Conservation (phyloP, 331 rosid genomes). For the Phaseolus coccineus region DNA sequence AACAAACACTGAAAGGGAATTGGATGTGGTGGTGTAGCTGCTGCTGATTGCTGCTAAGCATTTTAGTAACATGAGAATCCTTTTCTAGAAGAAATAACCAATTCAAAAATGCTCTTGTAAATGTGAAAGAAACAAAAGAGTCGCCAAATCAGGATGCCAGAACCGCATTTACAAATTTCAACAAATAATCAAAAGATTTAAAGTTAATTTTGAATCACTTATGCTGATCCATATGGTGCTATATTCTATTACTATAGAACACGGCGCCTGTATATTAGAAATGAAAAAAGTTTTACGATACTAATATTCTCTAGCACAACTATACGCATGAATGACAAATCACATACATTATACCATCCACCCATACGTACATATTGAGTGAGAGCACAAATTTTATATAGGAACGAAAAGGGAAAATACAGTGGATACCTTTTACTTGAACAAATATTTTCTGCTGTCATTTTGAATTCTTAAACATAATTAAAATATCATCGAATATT, state of each 20-base stretch:
- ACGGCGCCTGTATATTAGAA: neutral
- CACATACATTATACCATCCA: neutral
- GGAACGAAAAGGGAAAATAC: slow-evolving; percentile 7
- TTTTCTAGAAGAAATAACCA: slow-evolving; percentile 33
- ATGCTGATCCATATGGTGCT: neutral
- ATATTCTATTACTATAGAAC: neutral
- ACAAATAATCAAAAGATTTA: slow-evolving; percentile 10
- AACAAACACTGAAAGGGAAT: slow-evolving; percentile 46
- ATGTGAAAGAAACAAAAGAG: neutral
- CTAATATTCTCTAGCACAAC: neutral
- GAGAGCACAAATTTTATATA: slow-evolving; percentile 14
- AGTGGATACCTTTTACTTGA: neutral
- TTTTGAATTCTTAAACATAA: neutral
- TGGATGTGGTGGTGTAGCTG: slow-evolving; percentile 49
- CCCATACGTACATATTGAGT: neutral
- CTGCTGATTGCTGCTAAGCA: slow-evolving; percentile 53
- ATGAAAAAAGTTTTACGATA: neutral
- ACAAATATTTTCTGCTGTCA: neutral
- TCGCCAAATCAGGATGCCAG: slow-evolving; percentile 4
- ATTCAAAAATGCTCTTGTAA: slow-evolving; percentile 1
- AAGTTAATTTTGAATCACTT: slow-evolving; percentile 8
- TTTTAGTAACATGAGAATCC: slow-evolving; percentile 54
- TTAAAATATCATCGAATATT: neutral
- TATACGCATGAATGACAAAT: slow-evolving; percentile 7
- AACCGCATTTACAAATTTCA: slow-evolving; percentile 19